Conservation (phyloP, 2,329 filamentous ascomycete genomes). For the Cercospora citrullina region DNA sequence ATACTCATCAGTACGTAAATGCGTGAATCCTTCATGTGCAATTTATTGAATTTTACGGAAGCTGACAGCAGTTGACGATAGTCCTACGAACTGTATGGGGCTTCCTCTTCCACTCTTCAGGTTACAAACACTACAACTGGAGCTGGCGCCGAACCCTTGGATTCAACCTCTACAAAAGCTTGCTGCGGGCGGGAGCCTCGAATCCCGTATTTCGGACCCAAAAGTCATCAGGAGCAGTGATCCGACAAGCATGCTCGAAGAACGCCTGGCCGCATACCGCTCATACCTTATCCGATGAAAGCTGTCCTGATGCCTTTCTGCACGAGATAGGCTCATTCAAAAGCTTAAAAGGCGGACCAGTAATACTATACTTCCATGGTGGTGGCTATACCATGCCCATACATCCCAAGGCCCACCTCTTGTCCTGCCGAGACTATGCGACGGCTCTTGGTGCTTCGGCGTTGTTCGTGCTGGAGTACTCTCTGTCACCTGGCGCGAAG, state of each 20-base stretch:
- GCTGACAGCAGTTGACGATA: not conserved
- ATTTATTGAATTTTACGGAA: too few relatives aligned
- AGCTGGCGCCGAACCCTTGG: not conserved
- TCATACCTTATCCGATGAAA: not conserved
- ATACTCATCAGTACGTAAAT: not conserved
- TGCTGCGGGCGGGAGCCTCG: not conserved
- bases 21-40: not conserved
- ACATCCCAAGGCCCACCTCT: not conserved
- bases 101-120: not conserved
- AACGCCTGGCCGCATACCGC: not conserved
- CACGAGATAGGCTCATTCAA: not conserved
- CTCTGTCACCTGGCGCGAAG: not conserved
- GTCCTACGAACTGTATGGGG: not conserved
- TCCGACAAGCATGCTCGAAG: not conserved
- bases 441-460: not conserved
- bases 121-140: not conserved
- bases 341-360: not conserved
- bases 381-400: not conserved
- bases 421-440: not conserved
- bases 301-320: not conserved
- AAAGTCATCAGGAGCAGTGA: not conserved
- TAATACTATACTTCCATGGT: constrained; percentile 3
- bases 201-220: not conserved
- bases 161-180: not conserved
- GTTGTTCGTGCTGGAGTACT: not conserved